Percentiles rank a stretch among this genome's conserved stretches.
phyloP scores from a whole-genome alignment of 805 yeast species.

The Kodamaea neixiangensis region DNA sequence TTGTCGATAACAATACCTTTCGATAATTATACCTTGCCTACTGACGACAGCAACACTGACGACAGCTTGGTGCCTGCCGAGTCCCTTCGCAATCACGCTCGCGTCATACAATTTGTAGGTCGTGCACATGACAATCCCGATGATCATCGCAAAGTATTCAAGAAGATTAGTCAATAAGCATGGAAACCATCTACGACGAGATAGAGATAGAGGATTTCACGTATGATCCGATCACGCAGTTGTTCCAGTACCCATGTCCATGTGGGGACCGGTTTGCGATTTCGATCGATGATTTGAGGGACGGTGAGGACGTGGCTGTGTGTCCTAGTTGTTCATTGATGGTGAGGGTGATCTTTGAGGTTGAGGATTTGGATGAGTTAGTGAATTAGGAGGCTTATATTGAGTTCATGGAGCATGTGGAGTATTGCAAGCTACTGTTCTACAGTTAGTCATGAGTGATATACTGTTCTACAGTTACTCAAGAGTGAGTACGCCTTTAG shows the following conservation, averaged over 20 bases:
- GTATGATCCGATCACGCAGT: slow-evolving; percentile 76
- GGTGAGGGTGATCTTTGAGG: slow-evolving; percentile 89
- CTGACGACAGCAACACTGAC: no score
- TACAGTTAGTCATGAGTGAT: no score
- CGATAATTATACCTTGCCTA: no score
- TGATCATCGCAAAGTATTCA: background rate
- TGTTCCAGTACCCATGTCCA: slow-evolving; percentile 95
- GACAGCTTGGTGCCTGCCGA: no score
- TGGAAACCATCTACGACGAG: slow-evolving; percentile 82
- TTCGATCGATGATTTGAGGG: slow-evolving; percentile 76
- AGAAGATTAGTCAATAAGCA: slow-evolving; percentile 16
- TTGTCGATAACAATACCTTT: no score
- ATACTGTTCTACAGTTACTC: no score
- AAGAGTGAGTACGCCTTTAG: no score
- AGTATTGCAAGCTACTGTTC: background rate
- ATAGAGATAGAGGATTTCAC: slow-evolving; percentile 97
- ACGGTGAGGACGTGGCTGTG: slow-evolving; percentile 92
- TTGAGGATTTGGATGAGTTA: slow-evolving; percentile 53
- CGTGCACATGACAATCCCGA: background rate
- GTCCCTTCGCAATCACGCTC: no score
- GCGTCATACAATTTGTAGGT: background rate
- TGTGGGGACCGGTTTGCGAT: slow-evolving; percentile 96
- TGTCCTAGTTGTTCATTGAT: slow-evolving; percentile 95
- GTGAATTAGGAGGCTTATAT: slow-evolving; percentile 7
- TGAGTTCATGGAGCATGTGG: background rate